phyloP scores from a whole-genome alignment of 176 grass and related monocot genomes.

The Oryza meyeriana region DNA sequence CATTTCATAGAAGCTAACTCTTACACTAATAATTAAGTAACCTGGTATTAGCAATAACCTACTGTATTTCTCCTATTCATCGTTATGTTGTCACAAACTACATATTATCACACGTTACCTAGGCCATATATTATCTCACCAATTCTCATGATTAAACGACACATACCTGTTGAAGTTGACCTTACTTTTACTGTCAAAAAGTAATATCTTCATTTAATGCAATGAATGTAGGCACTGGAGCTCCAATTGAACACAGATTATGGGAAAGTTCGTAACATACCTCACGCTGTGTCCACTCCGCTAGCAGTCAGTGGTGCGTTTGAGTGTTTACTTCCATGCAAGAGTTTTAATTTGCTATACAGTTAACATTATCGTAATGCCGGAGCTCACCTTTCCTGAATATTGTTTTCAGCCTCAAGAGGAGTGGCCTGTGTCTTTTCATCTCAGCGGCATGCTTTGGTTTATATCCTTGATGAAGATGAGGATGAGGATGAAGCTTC shows the following conservation, averaged over 20 bases:
- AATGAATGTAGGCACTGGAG: conserved; percentile 27
- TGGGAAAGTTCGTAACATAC: conserved; percentile 79
- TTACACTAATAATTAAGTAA: background rate
- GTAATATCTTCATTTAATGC: conserved; percentile 7
- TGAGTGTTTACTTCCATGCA: conserved; percentile 23
- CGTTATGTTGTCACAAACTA: background rate
- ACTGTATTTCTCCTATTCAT: background rate
- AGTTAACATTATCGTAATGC: conserved; percentile 14
- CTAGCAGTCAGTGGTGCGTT: conserved; percentile 92
- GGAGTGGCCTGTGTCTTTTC: conserved; percentile 84
- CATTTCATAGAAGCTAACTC: background rate
- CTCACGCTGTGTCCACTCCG: conserved; percentile 55
- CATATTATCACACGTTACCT: background rate
- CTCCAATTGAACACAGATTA: conserved; percentile 51
- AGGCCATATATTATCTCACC: background rate
- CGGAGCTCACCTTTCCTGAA: background rate
- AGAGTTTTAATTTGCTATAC: conserved; percentile 6
- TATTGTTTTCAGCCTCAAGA: conserved; percentile 67
- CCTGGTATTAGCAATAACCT: background rate
- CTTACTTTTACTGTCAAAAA: conserved; percentile 1
- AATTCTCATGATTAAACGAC: background rate
- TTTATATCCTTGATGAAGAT: conserved; percentile 95
- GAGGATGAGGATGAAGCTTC: conserved; percentile 71
- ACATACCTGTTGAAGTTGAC: background rate
- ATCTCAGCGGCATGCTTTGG: conserved; percentile 65